Conservation (phyloP, 768 basidiomycete species). For the Xerocomellus intermedius region DNA sequence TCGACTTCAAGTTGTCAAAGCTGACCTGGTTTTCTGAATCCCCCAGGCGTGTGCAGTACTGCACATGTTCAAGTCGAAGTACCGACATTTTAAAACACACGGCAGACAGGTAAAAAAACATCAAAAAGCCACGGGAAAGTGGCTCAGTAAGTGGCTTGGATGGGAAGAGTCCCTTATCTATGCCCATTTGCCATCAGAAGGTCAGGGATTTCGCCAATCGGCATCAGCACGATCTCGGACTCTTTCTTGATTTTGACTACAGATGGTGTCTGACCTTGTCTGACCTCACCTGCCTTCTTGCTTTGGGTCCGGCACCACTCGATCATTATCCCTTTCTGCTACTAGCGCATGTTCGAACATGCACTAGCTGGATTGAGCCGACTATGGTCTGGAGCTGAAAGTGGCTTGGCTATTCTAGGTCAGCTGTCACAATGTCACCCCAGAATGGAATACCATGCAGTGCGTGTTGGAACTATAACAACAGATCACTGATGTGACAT, state of each 20-base stretch:
- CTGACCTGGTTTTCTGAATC: neutral
- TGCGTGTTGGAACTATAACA: slow-evolving; percentile 16
- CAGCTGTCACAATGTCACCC: slow-evolving; percentile 22
- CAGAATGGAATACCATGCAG: slow-evolving; percentile 23
- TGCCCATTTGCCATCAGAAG: neutral
- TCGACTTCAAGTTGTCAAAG: neutral
- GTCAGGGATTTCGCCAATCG: neutral
- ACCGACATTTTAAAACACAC: neutral
- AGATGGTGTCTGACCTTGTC: neutral
- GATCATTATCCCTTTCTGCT: neutral
- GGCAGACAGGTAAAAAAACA: neutral
- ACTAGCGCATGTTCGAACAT: neutral
- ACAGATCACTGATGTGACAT: neutral
- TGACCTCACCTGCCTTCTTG: no score
- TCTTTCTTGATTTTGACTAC: neutral
- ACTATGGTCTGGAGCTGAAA: neutral
- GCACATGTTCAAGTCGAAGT: neutral
- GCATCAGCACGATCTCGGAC: neutral
- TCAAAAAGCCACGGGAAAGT: neutral
- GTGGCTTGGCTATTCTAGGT: slow-evolving; percentile 2
- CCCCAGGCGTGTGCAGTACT: neutral
- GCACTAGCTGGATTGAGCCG: neutral
- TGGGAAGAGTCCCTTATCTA: neutral
- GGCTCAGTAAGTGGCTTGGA: neutral
- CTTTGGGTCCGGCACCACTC: neutral